phyloP scores from a whole-genome alignment of 495 filamentous ascomycete genomes.

The Cercophora sp. region DNA sequence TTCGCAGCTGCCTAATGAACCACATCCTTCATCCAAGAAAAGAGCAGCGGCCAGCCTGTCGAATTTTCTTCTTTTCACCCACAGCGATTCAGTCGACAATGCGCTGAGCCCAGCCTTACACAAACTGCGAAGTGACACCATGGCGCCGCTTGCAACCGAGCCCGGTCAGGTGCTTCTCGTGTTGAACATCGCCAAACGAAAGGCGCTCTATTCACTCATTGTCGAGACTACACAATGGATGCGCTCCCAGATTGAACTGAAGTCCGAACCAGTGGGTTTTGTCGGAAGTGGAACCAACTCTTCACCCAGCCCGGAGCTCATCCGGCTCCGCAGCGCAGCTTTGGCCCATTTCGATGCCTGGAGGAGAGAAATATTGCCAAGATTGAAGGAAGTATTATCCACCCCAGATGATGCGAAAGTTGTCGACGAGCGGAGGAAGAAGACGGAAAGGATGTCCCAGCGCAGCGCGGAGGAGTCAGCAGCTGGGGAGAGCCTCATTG shows the following conservation, averaged over 20 bases:
- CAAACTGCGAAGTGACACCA: slow-evolving; percentile 19
- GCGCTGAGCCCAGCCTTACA: too few species aligned
- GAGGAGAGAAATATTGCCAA: slow-evolving; percentile 30
- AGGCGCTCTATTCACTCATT: slow-evolving; percentile 37
- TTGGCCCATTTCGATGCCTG: slow-evolving; percentile 40
- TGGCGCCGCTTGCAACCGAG: slow-evolving; percentile 44
- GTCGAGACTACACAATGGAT: slow-evolving; percentile 36
- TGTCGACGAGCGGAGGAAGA: slow-evolving; percentile 34
- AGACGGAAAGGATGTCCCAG: slow-evolving; percentile 24
- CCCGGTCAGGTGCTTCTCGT: slow-evolving; percentile 42
- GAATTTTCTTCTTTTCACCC: too few species aligned
- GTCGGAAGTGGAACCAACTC: not conserved
- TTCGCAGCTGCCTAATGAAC: too few species aligned
- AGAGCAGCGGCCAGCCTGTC: too few species aligned
- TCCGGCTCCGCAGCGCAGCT: slow-evolving; percentile 30
- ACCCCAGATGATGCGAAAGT: slow-evolving; percentile 33
- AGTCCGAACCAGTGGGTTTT: not conserved
- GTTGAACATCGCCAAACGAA: slow-evolving; percentile 39
- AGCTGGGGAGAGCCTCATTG: slow-evolving; percentile 26
- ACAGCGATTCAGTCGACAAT: too few species aligned
- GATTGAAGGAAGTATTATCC: slow-evolving; percentile 36
- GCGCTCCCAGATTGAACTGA: slow-evolving; percentile 39
- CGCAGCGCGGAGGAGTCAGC: slow-evolving; percentile 8
- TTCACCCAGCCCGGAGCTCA: slow-evolving; percentile 26
- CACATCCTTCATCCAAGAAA: too few species aligned